Conservation (phyloP, 75 land plant genomes). For the Cryptomeria japonica region DNA sequence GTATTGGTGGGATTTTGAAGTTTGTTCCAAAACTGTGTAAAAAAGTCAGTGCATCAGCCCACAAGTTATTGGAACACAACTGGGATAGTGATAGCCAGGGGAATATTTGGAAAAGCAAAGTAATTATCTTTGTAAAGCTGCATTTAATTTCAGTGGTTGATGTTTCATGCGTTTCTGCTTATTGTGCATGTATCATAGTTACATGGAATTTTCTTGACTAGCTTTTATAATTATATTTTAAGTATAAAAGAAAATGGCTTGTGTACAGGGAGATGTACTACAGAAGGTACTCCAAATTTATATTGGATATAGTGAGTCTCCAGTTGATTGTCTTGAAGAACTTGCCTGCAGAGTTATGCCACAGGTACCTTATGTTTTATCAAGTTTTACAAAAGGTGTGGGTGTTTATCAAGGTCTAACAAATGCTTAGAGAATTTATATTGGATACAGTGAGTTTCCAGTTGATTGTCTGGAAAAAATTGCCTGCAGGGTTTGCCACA, state of each 20-base stretch:
- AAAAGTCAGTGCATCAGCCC: constrained; percentile 62
- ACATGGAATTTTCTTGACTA: neutral
- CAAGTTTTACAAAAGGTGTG: neutral
- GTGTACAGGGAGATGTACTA: constrained; percentile 66
- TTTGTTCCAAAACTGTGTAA: constrained; percentile 37
- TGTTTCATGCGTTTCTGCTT: neutral
- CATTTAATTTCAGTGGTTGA: neutral
- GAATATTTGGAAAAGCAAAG: constrained; percentile 54
- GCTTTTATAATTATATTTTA: neutral
- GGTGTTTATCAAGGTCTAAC: neutral
- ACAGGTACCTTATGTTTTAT: constrained; percentile 47
- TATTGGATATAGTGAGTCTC: constrained; percentile 54
- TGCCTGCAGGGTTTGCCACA: constrained; percentile 69
- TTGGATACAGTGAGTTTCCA: constrained; percentile 57
- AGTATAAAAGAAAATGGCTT: neutral
- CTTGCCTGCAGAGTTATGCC: constrained; percentile 70
- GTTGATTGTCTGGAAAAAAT: constrained; percentile 65
- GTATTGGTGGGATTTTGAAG: constrained; percentile 12
- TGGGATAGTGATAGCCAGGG: constrained; percentile 42
- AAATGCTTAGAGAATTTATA: constrained; percentile 28
- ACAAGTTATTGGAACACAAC: constrained; percentile 57
- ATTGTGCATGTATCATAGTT: neutral
- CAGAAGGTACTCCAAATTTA: constrained; percentile 67
- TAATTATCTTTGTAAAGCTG: constrained; percentile 19
- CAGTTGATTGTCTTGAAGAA: constrained; percentile 65